Conservation (phyloP, 495 filamentous ascomycete species). For the Penicillium maclennaniae region DNA sequence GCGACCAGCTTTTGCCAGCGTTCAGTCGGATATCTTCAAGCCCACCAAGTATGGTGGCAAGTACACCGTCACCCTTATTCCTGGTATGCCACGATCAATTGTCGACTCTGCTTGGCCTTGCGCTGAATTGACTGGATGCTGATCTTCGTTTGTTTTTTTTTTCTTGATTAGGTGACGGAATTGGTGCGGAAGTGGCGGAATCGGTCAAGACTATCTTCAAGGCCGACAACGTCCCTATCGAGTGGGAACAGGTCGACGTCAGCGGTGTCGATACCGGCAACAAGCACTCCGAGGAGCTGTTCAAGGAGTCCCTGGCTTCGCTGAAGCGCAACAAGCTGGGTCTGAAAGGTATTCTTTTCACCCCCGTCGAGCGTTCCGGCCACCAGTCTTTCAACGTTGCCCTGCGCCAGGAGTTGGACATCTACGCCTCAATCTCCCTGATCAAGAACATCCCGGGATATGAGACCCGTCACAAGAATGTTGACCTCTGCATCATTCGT, state of each 20-base stretch:
- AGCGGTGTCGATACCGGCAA: slow-evolving; percentile 84
- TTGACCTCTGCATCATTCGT: slow-evolving; percentile 98
- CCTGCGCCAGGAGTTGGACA: slow-evolving; percentile 96
- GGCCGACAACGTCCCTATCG: slow-evolving; percentile 96
- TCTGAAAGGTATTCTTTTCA: slow-evolving; percentile 94
- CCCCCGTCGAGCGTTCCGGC: slow-evolving; percentile 91
- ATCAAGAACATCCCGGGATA: slow-evolving; percentile 99
- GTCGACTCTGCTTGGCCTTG: background rate
- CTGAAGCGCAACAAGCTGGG: slow-evolving; percentile 97
- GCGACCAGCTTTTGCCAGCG: slow-evolving; percentile 59
- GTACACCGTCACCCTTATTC: slow-evolving; percentile 97
- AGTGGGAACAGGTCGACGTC: slow-evolving; percentile 98
- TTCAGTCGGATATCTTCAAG: slow-evolving; percentile 90
- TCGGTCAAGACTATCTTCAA: slow-evolving; percentile 99
- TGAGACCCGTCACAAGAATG: slow-evolving; percentile 90
- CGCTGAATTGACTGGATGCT: background rate
- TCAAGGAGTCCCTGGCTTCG: slow-evolving; percentile 90
- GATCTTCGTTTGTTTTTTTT: background rate
- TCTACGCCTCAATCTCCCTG: slow-evolving; percentile 95
- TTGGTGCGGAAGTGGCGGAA: slow-evolving; percentile 96
- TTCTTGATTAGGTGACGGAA: slow-evolving; percentile 70
- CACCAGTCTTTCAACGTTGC: slow-evolving; percentile 99
- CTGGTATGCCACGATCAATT: slow-evolving; percentile 51
- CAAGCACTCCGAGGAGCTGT: slow-evolving; percentile 89
- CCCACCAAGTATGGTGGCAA: slow-evolving; percentile 99